Evolutionary conservation across 2,329 filamentous ascomycete species (phyloP), one percentile per base, ranked within the genome.

Genomic region (Calonectria crousiana): DNA sequence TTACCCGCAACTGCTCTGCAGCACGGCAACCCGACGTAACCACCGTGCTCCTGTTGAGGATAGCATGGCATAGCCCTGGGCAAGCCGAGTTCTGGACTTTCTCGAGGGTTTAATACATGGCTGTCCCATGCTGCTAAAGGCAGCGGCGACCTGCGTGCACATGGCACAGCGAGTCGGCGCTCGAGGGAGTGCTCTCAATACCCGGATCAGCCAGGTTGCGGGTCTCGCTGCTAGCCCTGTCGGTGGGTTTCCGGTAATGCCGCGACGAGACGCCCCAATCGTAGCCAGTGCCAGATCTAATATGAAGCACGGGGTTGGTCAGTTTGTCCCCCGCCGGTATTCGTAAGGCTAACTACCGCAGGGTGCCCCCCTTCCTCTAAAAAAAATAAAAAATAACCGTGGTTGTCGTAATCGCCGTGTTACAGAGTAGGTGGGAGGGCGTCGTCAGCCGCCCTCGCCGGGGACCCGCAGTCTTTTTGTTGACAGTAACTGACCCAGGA

Each of bases 341-440:
- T 62, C 23, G 34, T 41, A 38, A 62, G 34, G 34, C 56, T 62
- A 62, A 62, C 23, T 62, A 11, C 56, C 23, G 36, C 23, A 23
- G 10, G 34, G 13, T n/a, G 10, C n/a, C 44, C n/a, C 44, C 44
- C 44, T 23, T 8, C 30, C 30, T 8, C 30, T 32, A 4, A n/a
- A 47, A 23, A 47, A 47, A 47, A n/a, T n/a, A 47, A 47, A 47
- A 28, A 62, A 67, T 10, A 11, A n/a, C 34, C 26, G 26, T 41
- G 51, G 56, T 38, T 30, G 52, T 47, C 70, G 70, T 72, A 66
- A 72, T 51, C 64, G 49, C 41, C 52, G 41, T 60, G 69, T 72
- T 72, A 67, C 51, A 62, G 53, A 47, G 52, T 51, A 36, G 47
- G 69, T 52, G 69, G 51, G 69, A 60, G 47, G 36, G 69, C 69